Evolutionary conservation across 2,329 filamentous ascomycete species (phyloP), one percentile per base, ranked within the genome.

Genomic region (Talaromyces sp.): DNA sequence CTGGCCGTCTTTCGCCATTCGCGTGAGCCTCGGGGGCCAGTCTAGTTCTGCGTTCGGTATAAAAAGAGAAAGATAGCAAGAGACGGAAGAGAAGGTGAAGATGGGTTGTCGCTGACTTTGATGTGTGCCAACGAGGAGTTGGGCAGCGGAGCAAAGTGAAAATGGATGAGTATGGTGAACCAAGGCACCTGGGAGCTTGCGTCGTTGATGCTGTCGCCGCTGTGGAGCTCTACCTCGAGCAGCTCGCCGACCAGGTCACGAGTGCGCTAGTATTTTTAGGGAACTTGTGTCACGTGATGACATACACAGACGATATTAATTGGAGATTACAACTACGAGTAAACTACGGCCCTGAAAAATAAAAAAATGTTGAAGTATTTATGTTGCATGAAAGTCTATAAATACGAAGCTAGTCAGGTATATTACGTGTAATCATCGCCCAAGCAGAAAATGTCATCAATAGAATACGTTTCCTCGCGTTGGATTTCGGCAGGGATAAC

Each of bases 1-100:
- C 80, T 96, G 90, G 81, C 89, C 91, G 79, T 96, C 91, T 83
- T 96, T 90, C 80, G 93, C 93, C 95, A 98, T 96, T 79, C 78
- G 49, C 49, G 49, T 56, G 59, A 58, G 59, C 50, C 59, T 61
- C 56, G 27, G 55, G 50, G 59, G 56, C 51, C 58, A 58, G 56
- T 52, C 55, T 51, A 31, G 43, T 55, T 52, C 49, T 29, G 17
- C 5, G 49, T 52, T n/a, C 19, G 27, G 24, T 8, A 52, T 17
- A 21, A 52, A 52, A 52, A 17, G 19, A 52, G 19, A n/a, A 29
- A 52, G 14, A 52, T 8, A 29, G 49, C 3, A 10, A 29, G 4
- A 29, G 19, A n/a, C 4, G 24, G 13, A 19, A 29, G 49, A 27
- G 27, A 13, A 52, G 14, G 49, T 27, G 11, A 52, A 52, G 17